A percentile compares a stretch with the other conserved stretches of the same genome.
These are phyloP conservation scores for Candida freyschussii DNA, from an alignment of 1,139 yeast genomes.

Conservation along the genomic window DNA sequence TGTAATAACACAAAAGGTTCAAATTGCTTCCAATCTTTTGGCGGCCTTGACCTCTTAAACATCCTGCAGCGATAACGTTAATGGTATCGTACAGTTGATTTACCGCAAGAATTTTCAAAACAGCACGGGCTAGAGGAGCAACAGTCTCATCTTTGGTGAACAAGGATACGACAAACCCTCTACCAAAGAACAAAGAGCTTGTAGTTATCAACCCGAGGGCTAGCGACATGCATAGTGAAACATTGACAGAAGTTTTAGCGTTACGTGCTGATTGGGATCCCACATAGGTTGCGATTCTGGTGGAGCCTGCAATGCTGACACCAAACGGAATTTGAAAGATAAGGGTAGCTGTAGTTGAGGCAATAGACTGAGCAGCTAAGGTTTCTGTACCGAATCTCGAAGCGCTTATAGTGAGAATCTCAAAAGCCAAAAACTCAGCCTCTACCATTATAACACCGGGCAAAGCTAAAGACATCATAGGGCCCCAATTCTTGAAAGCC, in stretches of 20 bases:
- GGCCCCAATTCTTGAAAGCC: slow-evolving; percentile 31
- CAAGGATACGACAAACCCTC: slow-evolving; percentile 24
- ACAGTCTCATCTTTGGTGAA: slow-evolving; percentile 35
- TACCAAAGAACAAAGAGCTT: slow-evolving; percentile 26
- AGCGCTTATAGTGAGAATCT: slow-evolving; percentile 36
- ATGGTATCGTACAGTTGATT: slow-evolving; percentile 54
- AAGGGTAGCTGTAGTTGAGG: slow-evolving; percentile 36
- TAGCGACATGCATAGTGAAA: slow-evolving; percentile 28
- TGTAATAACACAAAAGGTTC: slow-evolving; percentile 52
- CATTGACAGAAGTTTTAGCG: slow-evolving; percentile 30
- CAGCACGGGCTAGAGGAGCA: slow-evolving; percentile 44
- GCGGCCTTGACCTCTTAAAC: slow-evolving; percentile 64
- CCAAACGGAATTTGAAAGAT: slow-evolving; percentile 40
- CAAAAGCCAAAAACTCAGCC: slow-evolving; percentile 41
- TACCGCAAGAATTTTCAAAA: slow-evolving; percentile 48
- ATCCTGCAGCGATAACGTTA: slow-evolving; percentile 55
- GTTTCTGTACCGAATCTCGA: slow-evolving; percentile 37
- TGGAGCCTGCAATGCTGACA: slow-evolving; percentile 37
- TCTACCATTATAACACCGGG: slow-evolving; percentile 41
- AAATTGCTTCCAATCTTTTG: slow-evolving; percentile 61
- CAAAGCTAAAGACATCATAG: slow-evolving; percentile 34
- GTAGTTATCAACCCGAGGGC: slow-evolving; percentile 30
- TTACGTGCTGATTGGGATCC: slow-evolving; percentile 29
- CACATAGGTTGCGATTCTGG: slow-evolving; percentile 37
- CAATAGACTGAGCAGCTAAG: slow-evolving; percentile 40